Evolutionary conservation across 2,329 filamentous ascomycete species (phyloP).

Genomic region (Rhynchosporium secalis): DNA sequence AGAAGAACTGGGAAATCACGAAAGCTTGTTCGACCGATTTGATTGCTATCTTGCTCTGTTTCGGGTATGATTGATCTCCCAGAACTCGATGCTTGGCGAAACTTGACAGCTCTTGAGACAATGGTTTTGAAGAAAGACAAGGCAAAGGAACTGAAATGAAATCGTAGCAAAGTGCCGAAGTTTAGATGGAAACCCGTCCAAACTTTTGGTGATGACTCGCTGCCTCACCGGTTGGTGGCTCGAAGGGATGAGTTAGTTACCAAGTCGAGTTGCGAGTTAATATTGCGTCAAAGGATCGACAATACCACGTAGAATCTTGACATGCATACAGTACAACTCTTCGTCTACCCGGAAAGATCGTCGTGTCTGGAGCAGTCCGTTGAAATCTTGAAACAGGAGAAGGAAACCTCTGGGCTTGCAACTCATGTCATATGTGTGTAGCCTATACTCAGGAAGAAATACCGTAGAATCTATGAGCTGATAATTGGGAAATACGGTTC

Average conservation of each 20-base stretch:
- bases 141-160: background rate
- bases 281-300: background rate
- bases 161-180: background rate
- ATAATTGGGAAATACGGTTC: background rate
- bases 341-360: background rate
- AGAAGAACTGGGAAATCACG: background rate
- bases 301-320: background rate
- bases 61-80: slow-evolving; percentile 4
- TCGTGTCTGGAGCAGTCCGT: background rate
- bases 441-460: background rate
- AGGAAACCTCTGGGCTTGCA: no score
- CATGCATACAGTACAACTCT: background rate
- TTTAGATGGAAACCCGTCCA: background rate
- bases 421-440: no score
- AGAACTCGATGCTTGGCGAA: background rate
- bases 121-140: background rate
- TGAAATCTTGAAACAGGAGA: background rate
- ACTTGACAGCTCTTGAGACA: slow-evolving; percentile 8
- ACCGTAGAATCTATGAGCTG: background rate
- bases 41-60: slow-evolving; percentile 11
- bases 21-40: slow-evolving; percentile 22
- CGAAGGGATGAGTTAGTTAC: background rate
- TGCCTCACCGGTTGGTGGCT: no score
- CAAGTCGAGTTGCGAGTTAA: background rate
- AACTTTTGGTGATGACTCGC: background rate